Evolutionary conservation across 768 basidiomycete genomes (phyloP), one percentile per base, ranked within the genome.

Genomic region (Leccinum ochraceum): DNA sequence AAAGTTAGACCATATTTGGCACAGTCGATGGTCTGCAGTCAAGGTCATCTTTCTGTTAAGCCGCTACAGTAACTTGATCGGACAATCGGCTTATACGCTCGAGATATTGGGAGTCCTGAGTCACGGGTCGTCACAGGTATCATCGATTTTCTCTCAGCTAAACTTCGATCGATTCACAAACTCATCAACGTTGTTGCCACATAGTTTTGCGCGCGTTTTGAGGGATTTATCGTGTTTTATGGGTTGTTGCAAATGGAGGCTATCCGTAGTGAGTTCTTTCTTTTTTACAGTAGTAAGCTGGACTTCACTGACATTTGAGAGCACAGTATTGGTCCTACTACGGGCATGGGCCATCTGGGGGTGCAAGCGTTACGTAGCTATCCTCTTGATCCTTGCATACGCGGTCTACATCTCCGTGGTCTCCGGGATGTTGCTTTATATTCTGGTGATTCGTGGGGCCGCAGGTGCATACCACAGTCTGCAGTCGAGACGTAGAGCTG

Each of bases 331-430:
- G 28, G 56, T 68, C 11, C 42, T 68, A 32, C 6, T 65, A 17
- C 60, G 67, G 13, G 67, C 57, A 2, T 62, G 67, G 63, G 63
- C 63, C 6, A 58, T 65, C 16, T 68, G 60, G 67, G 60, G 63
- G 5, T 60, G 60, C 24, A 22, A 24, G n/a, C 22, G 30, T 24
- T 6, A 9, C 9, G 13, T 54, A 4, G 52, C 57, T 7, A 16
- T 48, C 4, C 2, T 20, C 0, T 4, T 68, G 11, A 46, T 60
- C 8, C 1, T 26, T 3, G 3, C 44, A 5, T 67, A 68, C 3
- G 10, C 20, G 4, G 0, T 46, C 13, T 68, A 65, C 16, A 0
- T 59, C n/a, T 13, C n/a, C 9, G n/a, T 51, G 20, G 8, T 4
- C 34, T 2, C 22, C 1, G 36, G 32, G n/a, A 20, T 39, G 50